A percentile compares a stretch with the other conserved stretches of the same genome.
These are phyloP conservation scores for Calonectria ilicicola DNA, from an alignment of 2,329 filamentous ascomycete genomes.

Conservation along the genomic window DNA sequence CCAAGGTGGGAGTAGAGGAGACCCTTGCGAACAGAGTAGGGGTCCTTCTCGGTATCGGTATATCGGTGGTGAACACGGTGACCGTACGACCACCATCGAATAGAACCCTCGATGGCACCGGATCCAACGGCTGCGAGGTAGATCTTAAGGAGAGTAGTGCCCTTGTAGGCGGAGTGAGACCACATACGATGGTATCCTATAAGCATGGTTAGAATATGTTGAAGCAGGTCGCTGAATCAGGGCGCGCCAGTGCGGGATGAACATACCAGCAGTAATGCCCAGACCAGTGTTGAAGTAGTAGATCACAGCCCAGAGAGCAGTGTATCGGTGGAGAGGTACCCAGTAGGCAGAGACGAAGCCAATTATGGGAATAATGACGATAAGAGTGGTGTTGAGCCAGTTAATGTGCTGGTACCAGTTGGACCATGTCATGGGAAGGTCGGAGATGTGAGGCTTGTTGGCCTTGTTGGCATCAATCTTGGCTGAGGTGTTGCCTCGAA, in stretches of 20 bases:
- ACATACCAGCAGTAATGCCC: constrained; percentile 80
- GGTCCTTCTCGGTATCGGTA: constrained; percentile 92
- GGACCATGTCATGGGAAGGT: constrained; percentile 80
- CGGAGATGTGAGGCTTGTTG: constrained; percentile 75
- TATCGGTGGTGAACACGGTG: constrained; percentile 92
- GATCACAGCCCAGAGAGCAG: constrained; percentile 76
- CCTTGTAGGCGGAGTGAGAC: constrained; percentile 88
- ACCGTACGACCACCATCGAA: constrained; percentile 89
- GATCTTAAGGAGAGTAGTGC: constrained; percentile 79
- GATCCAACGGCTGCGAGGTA: constrained; percentile 86
- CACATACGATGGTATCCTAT: constrained; percentile 75
- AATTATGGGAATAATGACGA: constrained; percentile 79
- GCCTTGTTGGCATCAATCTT: constrained; percentile 74
- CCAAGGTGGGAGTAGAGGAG: constrained; percentile 83
- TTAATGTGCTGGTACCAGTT: constrained; percentile 96
- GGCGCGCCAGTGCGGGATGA: neutral
- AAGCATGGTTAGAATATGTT: constrained; percentile 2
- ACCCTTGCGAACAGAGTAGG: constrained; percentile 91
- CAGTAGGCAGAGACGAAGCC: constrained; percentile 82
- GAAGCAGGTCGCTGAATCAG: neutral
- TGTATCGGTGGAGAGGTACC: constrained; percentile 80
- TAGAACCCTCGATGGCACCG: constrained; percentile 86
- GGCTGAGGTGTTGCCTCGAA: constrained; percentile 49
- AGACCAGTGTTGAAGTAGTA: constrained; percentile 90
- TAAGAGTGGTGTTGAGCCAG: constrained; percentile 89